Evolutionary conservation across 768 basidiomycete species (phyloP).

Genomic region (Termitomyces sp.): DNA sequence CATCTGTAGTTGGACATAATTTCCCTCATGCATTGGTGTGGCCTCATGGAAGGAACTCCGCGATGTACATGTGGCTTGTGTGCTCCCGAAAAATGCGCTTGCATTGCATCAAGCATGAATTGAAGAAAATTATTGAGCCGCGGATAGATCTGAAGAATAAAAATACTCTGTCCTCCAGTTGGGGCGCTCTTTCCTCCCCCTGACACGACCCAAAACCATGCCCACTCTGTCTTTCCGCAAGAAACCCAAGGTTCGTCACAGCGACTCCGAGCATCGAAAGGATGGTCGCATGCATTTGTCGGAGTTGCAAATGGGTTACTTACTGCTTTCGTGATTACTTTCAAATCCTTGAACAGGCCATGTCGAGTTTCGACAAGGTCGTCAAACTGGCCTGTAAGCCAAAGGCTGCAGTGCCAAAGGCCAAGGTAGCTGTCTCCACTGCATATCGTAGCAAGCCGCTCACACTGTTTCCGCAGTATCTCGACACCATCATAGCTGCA

Average conservation of each 20-base stretch:
- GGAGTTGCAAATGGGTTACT: conserved; percentile 14
- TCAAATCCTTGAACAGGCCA: conserved; percentile 21
- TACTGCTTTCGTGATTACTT: conserved; percentile 13
- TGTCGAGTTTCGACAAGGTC: conserved; percentile 86
- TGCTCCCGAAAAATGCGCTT: background rate
- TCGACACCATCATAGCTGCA: conserved; percentile 93
- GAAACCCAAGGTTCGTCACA: conserved; percentile 6
- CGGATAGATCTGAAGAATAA: background rate
- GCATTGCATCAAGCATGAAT: background rate
- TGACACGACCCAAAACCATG: background rate
- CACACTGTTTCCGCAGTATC: conserved; percentile 52
- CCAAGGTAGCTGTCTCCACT: conserved; percentile 56
- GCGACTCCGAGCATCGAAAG: background rate
- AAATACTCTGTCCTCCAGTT: background rate
- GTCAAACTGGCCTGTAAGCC: conserved; percentile 97
- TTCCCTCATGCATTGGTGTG: background rate
- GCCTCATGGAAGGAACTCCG: background rate
- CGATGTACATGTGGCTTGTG: background rate
- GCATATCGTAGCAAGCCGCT: conserved; percentile 1
- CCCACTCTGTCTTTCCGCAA: background rate
- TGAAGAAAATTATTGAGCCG: conserved; percentile 7
- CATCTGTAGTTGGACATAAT: background rate
- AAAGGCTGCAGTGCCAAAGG: conserved; percentile 91
- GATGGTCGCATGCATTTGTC: conserved; percentile 4
- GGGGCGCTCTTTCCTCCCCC: background rate